phyloP scores from a whole-genome alignment of 1,284 basidiomycete species.

The Inonotus hispidus region DNA sequence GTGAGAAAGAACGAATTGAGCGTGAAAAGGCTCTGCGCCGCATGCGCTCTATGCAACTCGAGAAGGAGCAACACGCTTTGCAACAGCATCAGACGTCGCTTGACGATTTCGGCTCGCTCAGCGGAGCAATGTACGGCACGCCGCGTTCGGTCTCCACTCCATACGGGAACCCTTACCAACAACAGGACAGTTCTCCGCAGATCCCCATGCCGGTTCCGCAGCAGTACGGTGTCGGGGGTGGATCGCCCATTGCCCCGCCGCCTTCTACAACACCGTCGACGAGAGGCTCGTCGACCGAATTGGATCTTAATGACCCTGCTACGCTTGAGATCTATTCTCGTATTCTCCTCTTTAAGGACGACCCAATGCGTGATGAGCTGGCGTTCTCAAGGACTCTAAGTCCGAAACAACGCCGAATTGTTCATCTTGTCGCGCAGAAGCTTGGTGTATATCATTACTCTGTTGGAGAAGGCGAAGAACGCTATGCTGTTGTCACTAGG shows the following conservation, averaged over 20 bases:
- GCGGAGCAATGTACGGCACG: conserved; percentile 46
- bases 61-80: conserved; percentile 60
- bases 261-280: conserved; percentile 55
- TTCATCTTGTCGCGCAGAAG: conserved; percentile 95
- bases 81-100: conserved; percentile 30
- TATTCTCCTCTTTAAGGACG: conserved; percentile 96
- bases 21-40: conserved; percentile 97
- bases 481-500: conserved; percentile 90
- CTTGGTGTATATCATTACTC: conserved; percentile 93
- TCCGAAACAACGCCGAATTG: conserved; percentile 84
- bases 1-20: conserved; percentile 99
- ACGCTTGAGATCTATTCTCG: conserved; percentile 97
- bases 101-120: conserved; percentile 62
- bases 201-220: conserved; percentile 59
- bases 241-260: conserved; percentile 38
- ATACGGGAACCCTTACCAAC: conserved; percentile 46
- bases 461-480: conserved; percentile 87
- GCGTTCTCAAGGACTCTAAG: conserved; percentile 86
- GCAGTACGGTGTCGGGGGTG: conserved; percentile 43
- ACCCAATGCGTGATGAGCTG: conserved; percentile 95
- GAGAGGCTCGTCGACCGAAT: conserved; percentile 52
- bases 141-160: conserved; percentile 58
- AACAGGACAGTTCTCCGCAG: conserved; percentile 52
- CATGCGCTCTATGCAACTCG: conserved; percentile 95
- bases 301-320: conserved; percentile 94